Conservation (phyloP, 108 stramenopile species). For the Schizochytrium sp. region DNA sequence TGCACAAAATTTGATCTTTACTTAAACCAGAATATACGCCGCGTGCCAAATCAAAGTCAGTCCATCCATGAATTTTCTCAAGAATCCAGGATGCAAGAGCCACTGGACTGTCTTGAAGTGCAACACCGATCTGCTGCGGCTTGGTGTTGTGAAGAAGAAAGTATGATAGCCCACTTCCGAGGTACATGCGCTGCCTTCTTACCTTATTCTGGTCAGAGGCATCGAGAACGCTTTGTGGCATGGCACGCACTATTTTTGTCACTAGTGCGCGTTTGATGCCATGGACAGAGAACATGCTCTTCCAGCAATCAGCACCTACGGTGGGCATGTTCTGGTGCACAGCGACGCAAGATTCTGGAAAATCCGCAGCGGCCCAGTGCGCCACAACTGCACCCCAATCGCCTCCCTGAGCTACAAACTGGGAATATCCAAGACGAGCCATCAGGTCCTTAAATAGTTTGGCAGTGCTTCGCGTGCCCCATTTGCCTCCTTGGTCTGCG, state of each 20-base stretch:
- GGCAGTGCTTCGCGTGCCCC: conserved; percentile 3
- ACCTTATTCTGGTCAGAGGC: not conserved
- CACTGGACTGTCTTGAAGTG: conserved; percentile 9
- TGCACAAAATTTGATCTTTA: conserved; percentile 39
- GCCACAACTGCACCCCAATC: conserved; percentile 52
- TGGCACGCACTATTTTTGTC: not conserved
- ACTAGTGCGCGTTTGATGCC: not conserved
- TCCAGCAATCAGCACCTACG: not conserved
- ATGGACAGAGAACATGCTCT: not conserved
- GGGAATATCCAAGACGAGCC: conserved; percentile 2
- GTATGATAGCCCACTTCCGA: not conserved
- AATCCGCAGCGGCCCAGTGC: not conserved
- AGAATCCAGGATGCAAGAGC: conserved; percentile 52
- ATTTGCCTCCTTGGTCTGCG: conserved; percentile 16
- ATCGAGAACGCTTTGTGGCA: conserved; percentile 5
- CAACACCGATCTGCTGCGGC: conserved; percentile 9
- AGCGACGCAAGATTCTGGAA: not conserved
- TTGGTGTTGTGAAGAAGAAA: conserved; percentile 40
- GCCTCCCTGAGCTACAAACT: conserved; percentile 30
- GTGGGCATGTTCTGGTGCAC: conserved; percentile 36
- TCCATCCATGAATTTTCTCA: conserved; percentile 42
- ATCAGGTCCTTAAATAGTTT: conserved; percentile 40
- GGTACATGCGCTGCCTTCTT: not conserved
- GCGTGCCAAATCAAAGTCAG: not conserved
- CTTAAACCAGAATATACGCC: conserved; percentile 7